Evolutionary conservation across 345 rosid species (phyloP).

Genomic region (Murraya koenigii): DNA sequence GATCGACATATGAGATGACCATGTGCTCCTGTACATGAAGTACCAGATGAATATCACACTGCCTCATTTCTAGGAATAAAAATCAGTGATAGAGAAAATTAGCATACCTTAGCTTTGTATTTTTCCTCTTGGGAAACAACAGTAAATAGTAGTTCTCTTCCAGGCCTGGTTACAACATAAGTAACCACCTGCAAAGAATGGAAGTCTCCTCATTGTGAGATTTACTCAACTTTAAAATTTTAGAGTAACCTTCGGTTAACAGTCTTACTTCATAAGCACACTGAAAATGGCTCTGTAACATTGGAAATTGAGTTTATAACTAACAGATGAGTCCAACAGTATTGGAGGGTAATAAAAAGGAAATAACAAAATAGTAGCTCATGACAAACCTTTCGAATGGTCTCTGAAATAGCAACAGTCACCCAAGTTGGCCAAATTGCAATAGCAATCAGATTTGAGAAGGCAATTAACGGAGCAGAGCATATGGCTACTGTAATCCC

Average conservation of each 20-base stretch:
- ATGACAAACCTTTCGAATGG: conserved; percentile 70
- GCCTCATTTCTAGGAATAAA: not conserved
- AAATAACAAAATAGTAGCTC: not conserved
- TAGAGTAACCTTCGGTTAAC: not conserved
- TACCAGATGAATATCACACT: not conserved
- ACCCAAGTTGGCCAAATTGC: conserved; percentile 92
- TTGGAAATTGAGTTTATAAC: not conserved
- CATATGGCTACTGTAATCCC: conserved; percentile 82
- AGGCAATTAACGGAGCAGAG: conserved; percentile 69
- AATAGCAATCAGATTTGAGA: conserved; percentile 65
- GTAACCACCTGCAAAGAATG: conserved; percentile 59
- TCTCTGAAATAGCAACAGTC: conserved; percentile 76
- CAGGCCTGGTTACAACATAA: conserved; percentile 86
- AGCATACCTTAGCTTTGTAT: conserved; percentile 84
- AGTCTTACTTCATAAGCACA: not conserved
- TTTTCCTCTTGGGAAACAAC: conserved; percentile 93
- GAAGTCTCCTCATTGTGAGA: not conserved
- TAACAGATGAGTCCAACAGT: not conserved
- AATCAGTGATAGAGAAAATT: not conserved
- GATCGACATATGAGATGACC: not conserved
- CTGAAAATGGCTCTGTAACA: not conserved
- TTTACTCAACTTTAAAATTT: not conserved
- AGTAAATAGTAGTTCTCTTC: conserved; percentile 89
- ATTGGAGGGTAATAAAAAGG: not conserved
- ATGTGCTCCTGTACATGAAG: not conserved